phyloP scores from a whole-genome alignment of 1,139 yeast species.

The Pichia sp. region DNA sequence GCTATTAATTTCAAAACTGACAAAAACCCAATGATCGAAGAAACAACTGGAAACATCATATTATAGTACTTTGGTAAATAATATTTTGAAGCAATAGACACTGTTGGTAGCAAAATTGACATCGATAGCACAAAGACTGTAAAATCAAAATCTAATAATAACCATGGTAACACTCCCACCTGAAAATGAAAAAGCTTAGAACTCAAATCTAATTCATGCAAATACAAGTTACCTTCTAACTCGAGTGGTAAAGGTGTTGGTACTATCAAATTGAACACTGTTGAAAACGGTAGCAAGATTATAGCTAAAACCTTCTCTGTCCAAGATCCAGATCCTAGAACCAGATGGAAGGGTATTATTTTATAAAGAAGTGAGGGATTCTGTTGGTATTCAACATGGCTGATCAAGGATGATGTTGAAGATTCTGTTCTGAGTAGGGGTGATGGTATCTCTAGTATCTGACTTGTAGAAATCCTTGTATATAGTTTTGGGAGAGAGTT shows the following conservation, averaged over 20 bases:
- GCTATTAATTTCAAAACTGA: slow-evolving; percentile 23
- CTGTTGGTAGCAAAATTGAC: slow-evolving; percentile 3
- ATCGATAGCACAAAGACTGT: slow-evolving; percentile 1
- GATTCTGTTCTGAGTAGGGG: not conserved
- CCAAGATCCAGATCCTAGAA: slow-evolving; percentile 5
- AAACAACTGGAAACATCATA: slow-evolving; percentile 2
- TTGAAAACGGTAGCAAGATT: slow-evolving; percentile 18
- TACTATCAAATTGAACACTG: slow-evolving; percentile 18
- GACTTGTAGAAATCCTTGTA: too few species aligned
- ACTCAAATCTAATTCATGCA: slow-evolving; percentile 13
- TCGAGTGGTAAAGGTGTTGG: slow-evolving; percentile 20
- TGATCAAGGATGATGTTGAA: slow-evolving; percentile 1
- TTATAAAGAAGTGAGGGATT: slow-evolving; percentile 10
- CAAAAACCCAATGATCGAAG: slow-evolving; percentile 21
- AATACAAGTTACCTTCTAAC: slow-evolving; percentile 8
- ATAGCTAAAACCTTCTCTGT: slow-evolving; percentile 17
- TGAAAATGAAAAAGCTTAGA: slow-evolving; percentile 18
- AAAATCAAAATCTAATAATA: slow-evolving; percentile 9
- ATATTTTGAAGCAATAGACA: slow-evolving; percentile 2
- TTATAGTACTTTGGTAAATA: slow-evolving; percentile 8
- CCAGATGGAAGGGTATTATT: slow-evolving; percentile 18
- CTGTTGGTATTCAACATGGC: slow-evolving; percentile 9
- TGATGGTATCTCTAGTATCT: not conserved
- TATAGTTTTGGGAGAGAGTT: not conserved
- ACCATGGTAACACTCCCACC: slow-evolving; percentile 16